These are phyloP conservation scores for Coelastrella sp. DNA, from an alignment of 139 green algal genomes.

Conservation along the genomic window DNA sequence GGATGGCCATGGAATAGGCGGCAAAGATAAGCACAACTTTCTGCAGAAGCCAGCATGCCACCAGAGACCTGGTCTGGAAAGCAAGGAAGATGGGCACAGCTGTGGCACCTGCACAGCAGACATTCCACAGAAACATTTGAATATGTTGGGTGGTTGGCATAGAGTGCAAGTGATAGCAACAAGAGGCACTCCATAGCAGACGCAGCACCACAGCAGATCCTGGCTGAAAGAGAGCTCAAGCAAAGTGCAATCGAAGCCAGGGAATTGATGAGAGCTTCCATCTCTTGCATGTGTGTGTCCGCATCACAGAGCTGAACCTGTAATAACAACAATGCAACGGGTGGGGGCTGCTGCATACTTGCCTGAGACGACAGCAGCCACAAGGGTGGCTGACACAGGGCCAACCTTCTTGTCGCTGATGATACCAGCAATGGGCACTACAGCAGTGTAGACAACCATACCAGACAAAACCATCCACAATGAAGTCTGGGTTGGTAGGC, in stretches of 20 bases:
- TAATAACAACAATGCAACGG: too few species aligned
- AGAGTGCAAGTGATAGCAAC: too few species aligned
- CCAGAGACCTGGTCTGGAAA: slow-evolving; percentile 14
- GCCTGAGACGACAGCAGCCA: not conserved
- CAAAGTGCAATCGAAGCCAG: too few species aligned
- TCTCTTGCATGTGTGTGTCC: too few species aligned
- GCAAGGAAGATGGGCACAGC: slow-evolving; percentile 34
- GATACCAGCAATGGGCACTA: slow-evolving; percentile 29
- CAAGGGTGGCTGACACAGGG: slow-evolving; percentile 1
- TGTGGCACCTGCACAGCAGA: not conserved
- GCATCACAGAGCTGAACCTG: too few species aligned
- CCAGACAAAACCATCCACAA: slow-evolving; percentile 41
- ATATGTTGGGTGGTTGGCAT: too few species aligned
- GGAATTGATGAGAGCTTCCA: too few species aligned
- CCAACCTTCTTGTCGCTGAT: slow-evolving; percentile 1
- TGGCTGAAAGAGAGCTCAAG: too few species aligned
- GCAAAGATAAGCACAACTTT: not conserved
- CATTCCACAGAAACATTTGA: not conserved
- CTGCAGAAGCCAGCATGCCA: slow-evolving; percentile 25
- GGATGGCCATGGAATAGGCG: slow-evolving; percentile 28
- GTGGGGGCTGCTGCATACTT: too few species aligned
- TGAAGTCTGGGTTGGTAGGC: not conserved
- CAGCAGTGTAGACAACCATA: slow-evolving; percentile 27
- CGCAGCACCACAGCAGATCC: too few species aligned
- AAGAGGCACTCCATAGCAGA: too few species aligned